Conservation (phyloP, 2,329 filamentous ascomycete species). For the Curvularia hawaiiensis region DNA sequence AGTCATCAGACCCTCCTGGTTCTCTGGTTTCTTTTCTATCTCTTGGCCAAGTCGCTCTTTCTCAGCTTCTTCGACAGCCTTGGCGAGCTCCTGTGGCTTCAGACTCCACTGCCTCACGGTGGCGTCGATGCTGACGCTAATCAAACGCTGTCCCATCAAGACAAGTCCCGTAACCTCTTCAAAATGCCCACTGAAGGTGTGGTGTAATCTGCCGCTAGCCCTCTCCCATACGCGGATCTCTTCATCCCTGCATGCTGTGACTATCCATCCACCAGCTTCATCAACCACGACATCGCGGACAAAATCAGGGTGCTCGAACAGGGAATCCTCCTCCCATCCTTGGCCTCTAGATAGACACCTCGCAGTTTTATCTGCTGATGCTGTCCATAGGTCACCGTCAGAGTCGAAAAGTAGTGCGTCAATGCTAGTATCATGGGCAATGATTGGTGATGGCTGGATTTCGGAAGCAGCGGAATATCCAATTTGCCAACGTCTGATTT, state of each 20-base stretch:
- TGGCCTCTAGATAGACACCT: conserved; percentile 76
- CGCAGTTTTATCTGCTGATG: conserved; percentile 86
- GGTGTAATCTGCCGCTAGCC: conserved; percentile 72
- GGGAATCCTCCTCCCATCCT: conserved; percentile 73
- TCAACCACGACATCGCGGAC: conserved; percentile 79
- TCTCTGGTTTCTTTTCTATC: conserved; percentile 50
- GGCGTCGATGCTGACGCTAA: conserved; percentile 88
- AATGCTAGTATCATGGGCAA: conserved; percentile 88
- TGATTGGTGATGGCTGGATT: conserved; percentile 59
- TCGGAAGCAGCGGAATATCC: conserved; percentile 28
- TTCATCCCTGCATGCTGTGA: conserved; percentile 91
- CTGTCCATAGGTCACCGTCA: conserved; percentile 84
- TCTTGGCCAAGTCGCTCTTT: conserved; percentile 54
- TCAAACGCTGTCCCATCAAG: conserved; percentile 64
- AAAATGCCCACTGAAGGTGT: conserved; percentile 81
- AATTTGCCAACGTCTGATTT: conserved; percentile 78
- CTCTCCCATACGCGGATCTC: conserved; percentile 88
- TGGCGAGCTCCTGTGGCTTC: conserved; percentile 63
- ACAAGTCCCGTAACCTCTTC: conserved; percentile 88
- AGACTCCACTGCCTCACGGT: conserved; percentile 87
- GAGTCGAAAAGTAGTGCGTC: conserved; percentile 78
- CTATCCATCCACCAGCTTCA: conserved; percentile 73
- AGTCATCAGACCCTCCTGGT: conserved; percentile 67
- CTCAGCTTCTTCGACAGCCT: conserved; percentile 57
- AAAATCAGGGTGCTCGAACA: conserved; percentile 82